Evolutionary conservation across 2,329 filamentous ascomycete genomes (phyloP), one percentile per base, ranked within the genome.

Genomic region (Exutisphaerella laricina): DNA sequence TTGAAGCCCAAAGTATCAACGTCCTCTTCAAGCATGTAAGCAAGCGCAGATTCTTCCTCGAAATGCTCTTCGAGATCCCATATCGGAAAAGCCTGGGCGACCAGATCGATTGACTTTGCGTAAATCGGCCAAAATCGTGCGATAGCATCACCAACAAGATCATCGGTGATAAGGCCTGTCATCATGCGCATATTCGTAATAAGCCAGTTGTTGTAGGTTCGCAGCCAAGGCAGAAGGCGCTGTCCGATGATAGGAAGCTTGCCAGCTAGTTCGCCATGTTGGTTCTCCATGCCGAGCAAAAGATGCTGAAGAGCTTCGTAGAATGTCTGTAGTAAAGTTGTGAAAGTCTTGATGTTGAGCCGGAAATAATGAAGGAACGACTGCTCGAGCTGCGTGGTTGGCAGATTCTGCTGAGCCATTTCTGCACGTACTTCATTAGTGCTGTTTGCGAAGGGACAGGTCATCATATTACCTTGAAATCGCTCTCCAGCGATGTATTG

Each of bases 301-400:
- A 48, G 28, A 28, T 35, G 34, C 42, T 80, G 75, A 3, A 94
- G 71, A 54, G 88, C 82, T n/a, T 78, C 73, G 50, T 82, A 72
- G 25, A 94, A 70, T 20, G 83, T 70, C 39, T 83, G 80, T 33
- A 89, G 75, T 22, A 95, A 71, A 1, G 78, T 77, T 43, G 82
- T 78, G 56, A 94, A 83, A 7, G 84, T 87, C 39, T 83, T 83
- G 35, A 88, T 71, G 57, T 94, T 95, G 48, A 94, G 77, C 17
- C 82, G 76, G 32, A 94, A 71, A 46, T 85, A 80, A 56, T 83
- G 88, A 46, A 74, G 69, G 52, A 70, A 74, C 20, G 65, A 55
- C 45, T 53, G 64, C 62, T 54, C 64, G 55, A 43, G 62, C 9
- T 30, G 28, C 54, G 51, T 49, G 56, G 31, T 51, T 54, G 46